Conservation (phyloP, 805 yeast genomes). For the Wickerhamiella siamensis region DNA sequence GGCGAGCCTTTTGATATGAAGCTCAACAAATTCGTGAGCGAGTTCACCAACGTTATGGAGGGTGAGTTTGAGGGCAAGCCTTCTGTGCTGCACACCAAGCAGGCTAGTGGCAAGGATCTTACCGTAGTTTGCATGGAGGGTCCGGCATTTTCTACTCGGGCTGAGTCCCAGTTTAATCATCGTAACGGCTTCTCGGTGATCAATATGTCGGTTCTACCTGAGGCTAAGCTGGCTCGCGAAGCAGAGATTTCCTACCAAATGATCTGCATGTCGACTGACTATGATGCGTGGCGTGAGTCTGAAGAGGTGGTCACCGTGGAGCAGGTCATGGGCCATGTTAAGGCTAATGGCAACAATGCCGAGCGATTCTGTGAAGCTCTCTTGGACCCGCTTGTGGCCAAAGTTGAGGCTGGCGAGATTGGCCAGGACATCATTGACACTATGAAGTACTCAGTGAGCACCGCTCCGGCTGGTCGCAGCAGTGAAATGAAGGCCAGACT, state of each 20-base stretch:
- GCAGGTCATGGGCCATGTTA: conserved; percentile 80
- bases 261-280: conserved; percentile 98
- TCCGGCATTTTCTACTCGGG: conserved; percentile 93
- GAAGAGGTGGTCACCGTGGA: conserved; percentile 98
- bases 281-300: conserved; percentile 94
- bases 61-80: conserved; percentile 34
- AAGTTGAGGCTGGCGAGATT: conserved; percentile 40
- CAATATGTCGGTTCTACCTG: conserved; percentile 97
- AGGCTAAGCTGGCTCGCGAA: conserved; percentile 90
- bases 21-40: conserved; percentile 50
- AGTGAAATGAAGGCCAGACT: conserved; percentile 61
- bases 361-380: conserved; percentile 57
- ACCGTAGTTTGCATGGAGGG: conserved; percentile 97
- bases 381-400: conserved; percentile 51
- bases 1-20: conserved; percentile 89
- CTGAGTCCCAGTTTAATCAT: conserved; percentile 78
- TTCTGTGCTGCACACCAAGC: conserved; percentile 50
- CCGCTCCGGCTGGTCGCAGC: conserved; percentile 59
- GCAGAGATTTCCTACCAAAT: conserved; percentile 95
- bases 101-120: conserved; percentile 48
- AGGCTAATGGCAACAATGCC: conserved; percentile 80
- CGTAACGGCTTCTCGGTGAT: conserved; percentile 89
- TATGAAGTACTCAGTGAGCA: conserved; percentile 70
- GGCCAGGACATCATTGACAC: conserved; percentile 62
- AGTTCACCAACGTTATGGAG: conserved; percentile 19